Conservation (phyloP, 1,284 basidiomycete species). For the Cystobasidium pallidum region DNA sequence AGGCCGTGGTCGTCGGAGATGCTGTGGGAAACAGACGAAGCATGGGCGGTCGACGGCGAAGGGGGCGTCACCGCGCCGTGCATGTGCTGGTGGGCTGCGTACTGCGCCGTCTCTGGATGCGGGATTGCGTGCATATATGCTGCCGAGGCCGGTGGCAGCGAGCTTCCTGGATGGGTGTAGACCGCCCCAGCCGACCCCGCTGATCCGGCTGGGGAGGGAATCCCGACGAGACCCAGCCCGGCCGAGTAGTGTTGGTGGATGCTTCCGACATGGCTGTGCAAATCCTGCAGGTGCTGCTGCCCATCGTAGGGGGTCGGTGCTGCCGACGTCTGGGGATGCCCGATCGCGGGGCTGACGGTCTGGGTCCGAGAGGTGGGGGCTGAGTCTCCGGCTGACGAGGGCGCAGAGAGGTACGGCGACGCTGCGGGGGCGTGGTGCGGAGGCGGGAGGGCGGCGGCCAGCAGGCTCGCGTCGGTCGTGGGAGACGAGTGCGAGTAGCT, state of each 20-base stretch:
- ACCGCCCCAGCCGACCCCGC: neutral
- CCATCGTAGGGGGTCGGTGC: neutral
- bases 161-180: neutral
- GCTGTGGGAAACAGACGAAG: constrained; percentile 1
- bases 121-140: constrained; percentile 1
- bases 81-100: neutral
- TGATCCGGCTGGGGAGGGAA: neutral
- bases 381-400: constrained; percentile 9
- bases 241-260: neutral
- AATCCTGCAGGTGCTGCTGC: neutral
- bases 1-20: constrained; percentile 5
- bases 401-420: constrained; percentile 5
- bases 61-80: constrained; percentile 14
- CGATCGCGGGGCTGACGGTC: constrained; percentile 3
- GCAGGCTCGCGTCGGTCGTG: neutral
- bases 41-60: constrained; percentile 11
- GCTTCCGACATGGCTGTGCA: neutral
- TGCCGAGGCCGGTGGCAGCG: neutral
- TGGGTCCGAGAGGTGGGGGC: neutral
- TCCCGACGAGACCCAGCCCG: neutral
- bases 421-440: neutral
- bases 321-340: neutral
- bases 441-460: neutral
- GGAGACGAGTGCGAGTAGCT: constrained; percentile 8
- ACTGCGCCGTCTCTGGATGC: neutral